Evolutionary conservation across 257 asterid species (phyloP).

Genomic region (Galeopsis tetrahit): DNA sequence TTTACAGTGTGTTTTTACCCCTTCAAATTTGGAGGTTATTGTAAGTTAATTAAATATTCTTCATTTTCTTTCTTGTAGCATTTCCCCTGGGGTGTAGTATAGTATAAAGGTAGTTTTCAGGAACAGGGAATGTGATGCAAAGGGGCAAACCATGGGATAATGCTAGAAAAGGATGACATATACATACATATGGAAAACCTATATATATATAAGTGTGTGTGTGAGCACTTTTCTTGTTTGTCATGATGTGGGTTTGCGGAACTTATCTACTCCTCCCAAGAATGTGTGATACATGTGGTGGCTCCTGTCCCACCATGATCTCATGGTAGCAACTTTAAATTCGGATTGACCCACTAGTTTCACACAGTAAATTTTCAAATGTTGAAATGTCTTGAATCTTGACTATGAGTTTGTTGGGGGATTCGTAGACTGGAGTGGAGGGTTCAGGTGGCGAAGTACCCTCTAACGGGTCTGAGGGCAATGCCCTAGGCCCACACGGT

Average conservation of each 20-base stretch:
- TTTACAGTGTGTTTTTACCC: conserved; percentile 13
- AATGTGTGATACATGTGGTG: neutral
- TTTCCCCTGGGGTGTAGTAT: neutral
- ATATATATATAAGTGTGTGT: neutral
- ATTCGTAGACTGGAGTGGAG: no score
- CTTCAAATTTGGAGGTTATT: conserved; percentile 27
- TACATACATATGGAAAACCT: neutral
- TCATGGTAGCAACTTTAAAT: neutral
- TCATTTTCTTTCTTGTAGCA: neutral
- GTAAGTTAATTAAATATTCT: conserved; percentile 34
- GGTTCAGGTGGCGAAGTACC: no score
- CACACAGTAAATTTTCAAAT: no score
- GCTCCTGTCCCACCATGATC: neutral
- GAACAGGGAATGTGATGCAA: conserved; percentile 35
- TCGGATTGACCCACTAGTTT: neutral
- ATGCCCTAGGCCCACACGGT: no score
- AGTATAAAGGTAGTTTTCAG: conserved; percentile 12
- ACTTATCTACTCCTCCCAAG: conserved; percentile 8
- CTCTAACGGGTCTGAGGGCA: no score
- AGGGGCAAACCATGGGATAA: neutral
- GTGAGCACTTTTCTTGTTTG: neutral
- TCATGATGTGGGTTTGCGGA: neutral
- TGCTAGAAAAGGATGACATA: conserved; percentile 14
- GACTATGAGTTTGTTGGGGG: no score
- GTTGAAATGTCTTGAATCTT: no score